Conservation (phyloP, 805 yeast species). For the Lipomyces orientalis region DNA sequence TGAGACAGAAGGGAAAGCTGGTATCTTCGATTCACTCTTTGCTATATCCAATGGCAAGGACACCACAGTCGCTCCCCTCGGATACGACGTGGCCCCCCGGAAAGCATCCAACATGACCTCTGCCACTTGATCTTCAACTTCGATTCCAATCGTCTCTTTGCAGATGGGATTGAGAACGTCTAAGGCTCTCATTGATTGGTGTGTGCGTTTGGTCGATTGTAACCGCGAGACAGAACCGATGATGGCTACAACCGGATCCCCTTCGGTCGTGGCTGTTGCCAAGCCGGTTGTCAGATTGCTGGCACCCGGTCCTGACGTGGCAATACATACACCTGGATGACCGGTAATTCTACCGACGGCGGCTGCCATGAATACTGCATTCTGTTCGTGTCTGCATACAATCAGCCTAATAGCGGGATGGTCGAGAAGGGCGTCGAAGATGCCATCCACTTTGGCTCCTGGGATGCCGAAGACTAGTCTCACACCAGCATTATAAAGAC, state of each 20-base stretch:
- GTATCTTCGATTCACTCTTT: background rate
- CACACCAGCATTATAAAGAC: background rate
- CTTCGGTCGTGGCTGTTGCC: background rate
- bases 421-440: background rate
- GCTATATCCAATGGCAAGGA: constrained; percentile 5
- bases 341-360: background rate
- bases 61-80: background rate
- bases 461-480: background rate
- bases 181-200: background rate
- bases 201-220: background rate
- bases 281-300: background rate
- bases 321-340: background rate
- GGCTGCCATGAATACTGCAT: background rate
- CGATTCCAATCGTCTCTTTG: background rate
- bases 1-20: background rate
- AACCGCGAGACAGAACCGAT: background rate
- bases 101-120: background rate
- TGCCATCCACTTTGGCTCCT: background rate
- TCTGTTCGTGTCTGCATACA: constrained; percentile 1
- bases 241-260: background rate
- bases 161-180: background rate
- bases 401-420: background rate
- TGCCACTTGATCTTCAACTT: constrained; percentile 1
- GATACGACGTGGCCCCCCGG: background rate
- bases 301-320: constrained; percentile 1